phyloP scores from a whole-genome alignment of 768 basidiomycete genomes.

The Russula emetica region DNA sequence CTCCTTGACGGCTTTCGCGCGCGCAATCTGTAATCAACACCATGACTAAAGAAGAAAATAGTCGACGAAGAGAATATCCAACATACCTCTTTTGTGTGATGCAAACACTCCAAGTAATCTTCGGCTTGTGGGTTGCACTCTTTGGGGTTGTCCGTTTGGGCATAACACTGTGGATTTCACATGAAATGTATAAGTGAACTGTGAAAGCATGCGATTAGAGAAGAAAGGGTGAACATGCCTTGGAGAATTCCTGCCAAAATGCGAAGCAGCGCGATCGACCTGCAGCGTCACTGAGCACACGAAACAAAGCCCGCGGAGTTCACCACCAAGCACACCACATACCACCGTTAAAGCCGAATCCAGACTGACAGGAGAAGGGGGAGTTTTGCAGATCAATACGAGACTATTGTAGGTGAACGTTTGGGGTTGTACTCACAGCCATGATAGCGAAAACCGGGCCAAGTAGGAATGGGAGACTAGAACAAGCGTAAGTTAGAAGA shows the following conservation, averaged over 20 bases:
- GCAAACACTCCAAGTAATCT: conserved; percentile 91
- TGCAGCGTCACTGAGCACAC: conserved; percentile 33
- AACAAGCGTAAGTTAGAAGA: too few relatives aligned
- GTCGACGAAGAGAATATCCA: not conserved
- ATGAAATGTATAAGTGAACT: not conserved
- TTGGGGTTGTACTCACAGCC: conserved; percentile 29
- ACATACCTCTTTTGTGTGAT: conserved; percentile 82
- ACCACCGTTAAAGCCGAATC: conserved; percentile 63
- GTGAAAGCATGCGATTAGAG: not conserved
- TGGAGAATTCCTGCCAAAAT: conserved; percentile 89
- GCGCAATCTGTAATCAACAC: conserved; percentile 43
- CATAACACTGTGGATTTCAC: conserved; percentile 66
- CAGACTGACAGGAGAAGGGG: conserved; percentile 43
- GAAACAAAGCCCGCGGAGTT: not conserved
- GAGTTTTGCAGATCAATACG: not conserved
- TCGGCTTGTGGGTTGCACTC: conserved; percentile 69
- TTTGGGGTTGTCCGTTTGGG: conserved; percentile 65
- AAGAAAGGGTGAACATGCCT: conserved; percentile 39
- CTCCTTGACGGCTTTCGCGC: conserved; percentile 65
- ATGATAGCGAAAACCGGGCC: conserved; percentile 12
- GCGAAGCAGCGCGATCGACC: conserved; percentile 84
- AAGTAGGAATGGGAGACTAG: not conserved
- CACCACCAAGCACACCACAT: conserved; percentile 24
- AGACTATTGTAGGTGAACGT: not conserved
- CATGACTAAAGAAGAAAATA: not conserved